phyloP scores from a whole-genome alignment of 169 alveolate genomes.

The Neospora caninum region DNA sequence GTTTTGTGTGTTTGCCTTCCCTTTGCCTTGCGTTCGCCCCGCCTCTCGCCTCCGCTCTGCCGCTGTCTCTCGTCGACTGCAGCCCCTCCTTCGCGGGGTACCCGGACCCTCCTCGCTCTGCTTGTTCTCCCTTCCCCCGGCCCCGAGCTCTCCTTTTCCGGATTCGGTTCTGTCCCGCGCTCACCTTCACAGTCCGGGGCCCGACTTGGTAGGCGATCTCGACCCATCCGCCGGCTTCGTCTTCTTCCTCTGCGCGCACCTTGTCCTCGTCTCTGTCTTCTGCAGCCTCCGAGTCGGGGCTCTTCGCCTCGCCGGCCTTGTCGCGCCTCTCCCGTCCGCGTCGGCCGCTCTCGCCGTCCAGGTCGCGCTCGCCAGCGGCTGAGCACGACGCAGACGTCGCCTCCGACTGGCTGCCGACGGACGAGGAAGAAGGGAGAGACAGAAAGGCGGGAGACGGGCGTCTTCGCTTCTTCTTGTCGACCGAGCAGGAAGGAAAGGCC shows the following conservation, averaged over 20 bases:
- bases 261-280: neutral
- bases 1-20: too few species aligned
- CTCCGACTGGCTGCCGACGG: neutral
- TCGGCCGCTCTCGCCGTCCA: neutral
- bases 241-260: neutral
- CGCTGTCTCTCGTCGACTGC: too few species aligned
- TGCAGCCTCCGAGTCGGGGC: neutral
- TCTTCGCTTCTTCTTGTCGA: neutral
- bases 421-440: too few species aligned
- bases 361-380: neutral
- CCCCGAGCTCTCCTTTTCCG: neutral
- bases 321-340: neutral
- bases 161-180: neutral
- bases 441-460: neutral
- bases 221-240: neutral
- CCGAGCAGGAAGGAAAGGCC: neutral
- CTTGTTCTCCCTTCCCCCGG: neutral
- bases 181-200: neutral
- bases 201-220: constrained; percentile 28
- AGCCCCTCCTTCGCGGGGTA: too few species aligned
- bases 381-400: neutral
- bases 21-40: neutral
- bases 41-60: too few species aligned
- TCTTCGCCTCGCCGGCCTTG: neutral
- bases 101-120: neutral